Evolutionary conservation across 164 flowering plant genomes (phyloP).

Genomic region (Piper longum): DNA sequence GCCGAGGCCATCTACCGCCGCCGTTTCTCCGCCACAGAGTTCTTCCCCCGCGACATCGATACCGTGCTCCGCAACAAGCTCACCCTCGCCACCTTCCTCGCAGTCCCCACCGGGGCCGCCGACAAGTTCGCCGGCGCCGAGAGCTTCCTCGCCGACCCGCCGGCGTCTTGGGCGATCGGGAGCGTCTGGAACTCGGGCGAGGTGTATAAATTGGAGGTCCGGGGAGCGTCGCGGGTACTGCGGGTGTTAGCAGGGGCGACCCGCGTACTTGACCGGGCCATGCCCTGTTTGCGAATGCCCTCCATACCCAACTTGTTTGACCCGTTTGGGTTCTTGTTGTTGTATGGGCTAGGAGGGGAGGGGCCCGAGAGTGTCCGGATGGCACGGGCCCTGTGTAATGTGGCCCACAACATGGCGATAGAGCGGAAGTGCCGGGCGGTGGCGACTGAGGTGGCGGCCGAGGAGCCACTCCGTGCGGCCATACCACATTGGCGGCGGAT

Average conservation of each 20-base stretch:
- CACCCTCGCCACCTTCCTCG: conserved; percentile 70
- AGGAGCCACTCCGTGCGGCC: conserved; percentile 56
- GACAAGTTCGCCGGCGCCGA: conserved; percentile 34
- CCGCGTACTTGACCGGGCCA: conserved; percentile 47
- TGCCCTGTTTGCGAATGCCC: conserved; percentile 65
- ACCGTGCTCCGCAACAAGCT: conserved; percentile 54
- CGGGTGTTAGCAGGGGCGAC: conserved; percentile 41
- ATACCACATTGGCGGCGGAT: conserved; percentile 82
- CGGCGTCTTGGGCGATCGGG: conserved; percentile 79
- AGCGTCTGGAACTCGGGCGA: conserved; percentile 82
- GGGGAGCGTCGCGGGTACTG: conserved; percentile 51
- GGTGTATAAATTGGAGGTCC: conserved; percentile 49
- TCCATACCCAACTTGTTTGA: conserved; percentile 72
- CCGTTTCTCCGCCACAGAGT: conserved; percentile 73
- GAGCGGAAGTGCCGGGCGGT: conserved; percentile 60
- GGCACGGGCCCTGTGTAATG: conserved; percentile 38
- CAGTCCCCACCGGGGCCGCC: conserved; percentile 29
- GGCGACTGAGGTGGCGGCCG: conserved; percentile 66
- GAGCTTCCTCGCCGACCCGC: conserved; percentile 41
- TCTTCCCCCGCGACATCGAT: conserved; percentile 91
- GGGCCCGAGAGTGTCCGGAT: conserved; percentile 42
- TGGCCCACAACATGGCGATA: conserved; percentile 80
- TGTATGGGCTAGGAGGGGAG: conserved; percentile 82
- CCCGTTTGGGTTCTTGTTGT: conserved; percentile 80
- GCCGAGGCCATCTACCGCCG: conserved; percentile 73